Base-by-base conservation (phyloP, 495 filamentous ascomycete species). In the Aspergillus panamensis region DNA sequence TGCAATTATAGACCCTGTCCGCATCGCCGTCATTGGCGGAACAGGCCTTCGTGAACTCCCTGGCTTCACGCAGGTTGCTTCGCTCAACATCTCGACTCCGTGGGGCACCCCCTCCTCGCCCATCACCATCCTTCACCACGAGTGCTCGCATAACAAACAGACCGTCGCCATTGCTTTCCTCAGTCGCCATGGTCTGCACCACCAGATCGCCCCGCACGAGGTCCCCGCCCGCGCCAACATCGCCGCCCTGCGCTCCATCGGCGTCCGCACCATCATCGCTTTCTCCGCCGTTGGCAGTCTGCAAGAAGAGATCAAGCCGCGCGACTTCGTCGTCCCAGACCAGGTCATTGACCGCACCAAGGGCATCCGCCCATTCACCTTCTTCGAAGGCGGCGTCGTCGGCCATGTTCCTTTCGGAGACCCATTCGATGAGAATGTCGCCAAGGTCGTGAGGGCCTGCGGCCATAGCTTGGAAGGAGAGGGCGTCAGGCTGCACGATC, bases 341-440 rank as follows among this genome's bases (percentile, higher is more conserved):
- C 94, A 97, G 78, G 84, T 97, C 70, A 96, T 97, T 73, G 94
- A 99, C 74, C 91, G 94, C 60, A 99, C 94, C 62, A 97, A 96
- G 80, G 94, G 94, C 25, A 78, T 92, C 53, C 82, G 90, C 5
- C 91, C 94, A 4, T 96, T 90, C 70, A 97, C 94, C 6, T 99
- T 93, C 77, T 99, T 97, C 71, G 94, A 96, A 74, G 85, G 82
- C 49, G 94, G 94, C 25, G 82, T 96, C 48, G 94, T 99, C 7
- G 92, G 90, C 12, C 94, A 99, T 73, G 88, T 97, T 49, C 88
- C 90, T 40, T 97, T 99, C 70, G 94, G 88, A 33, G 93, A 97
- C 68, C 94, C 94, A 1, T 99, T 97, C 67, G 93, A 97, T 68
- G 81, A 81, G 62, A 76, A 78, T 39, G 80, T 99, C 20, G 87